Evolutionary conservation across 2,329 filamentous ascomycete genomes (phyloP).

Genomic region (Paracoccidioides lutzii): DNA sequence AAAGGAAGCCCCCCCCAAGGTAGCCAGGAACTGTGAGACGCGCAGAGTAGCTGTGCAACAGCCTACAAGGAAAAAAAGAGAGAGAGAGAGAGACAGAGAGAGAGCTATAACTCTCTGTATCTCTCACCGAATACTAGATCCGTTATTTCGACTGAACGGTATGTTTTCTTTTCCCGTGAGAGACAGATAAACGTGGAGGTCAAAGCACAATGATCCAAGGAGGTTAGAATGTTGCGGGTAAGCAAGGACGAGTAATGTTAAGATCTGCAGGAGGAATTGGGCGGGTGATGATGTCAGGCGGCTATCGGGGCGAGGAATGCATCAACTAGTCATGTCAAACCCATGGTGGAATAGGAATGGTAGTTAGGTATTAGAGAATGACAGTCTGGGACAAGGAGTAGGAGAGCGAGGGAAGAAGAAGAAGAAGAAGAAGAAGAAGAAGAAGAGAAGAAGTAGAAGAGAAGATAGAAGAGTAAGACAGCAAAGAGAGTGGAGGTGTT

Average conservation of each 20-base stretch:
- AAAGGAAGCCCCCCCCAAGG: neutral
- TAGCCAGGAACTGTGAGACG: neutral
- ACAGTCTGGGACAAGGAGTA: neutral
- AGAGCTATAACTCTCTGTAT: neutral
- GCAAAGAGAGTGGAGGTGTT: no score
- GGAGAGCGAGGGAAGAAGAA: neutral
- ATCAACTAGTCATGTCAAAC: neutral
- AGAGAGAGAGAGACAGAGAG: no score
- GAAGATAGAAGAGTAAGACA: no score
- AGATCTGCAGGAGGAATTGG: neutral
- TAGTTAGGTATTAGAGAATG: conserved; percentile 1
- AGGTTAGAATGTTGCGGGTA: neutral
- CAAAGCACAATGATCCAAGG: neutral
- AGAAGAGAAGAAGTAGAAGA: no score
- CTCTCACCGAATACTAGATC: neutral
- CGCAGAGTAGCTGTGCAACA: neutral
- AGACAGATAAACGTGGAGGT: neutral
- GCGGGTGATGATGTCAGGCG: conserved; percentile 8
- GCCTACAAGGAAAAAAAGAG: neutral
- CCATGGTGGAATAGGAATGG: conserved; percentile 4
- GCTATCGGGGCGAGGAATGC: conserved; percentile 11
- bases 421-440: no score
- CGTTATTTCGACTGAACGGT: neutral
- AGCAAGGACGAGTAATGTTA: neutral
- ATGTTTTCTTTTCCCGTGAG: neutral